Evolutionary conservation across 768 basidiomycete genomes (phyloP), one percentile per base, ranked within the genome.

Genomic region (Suillus subluteus): DNA sequence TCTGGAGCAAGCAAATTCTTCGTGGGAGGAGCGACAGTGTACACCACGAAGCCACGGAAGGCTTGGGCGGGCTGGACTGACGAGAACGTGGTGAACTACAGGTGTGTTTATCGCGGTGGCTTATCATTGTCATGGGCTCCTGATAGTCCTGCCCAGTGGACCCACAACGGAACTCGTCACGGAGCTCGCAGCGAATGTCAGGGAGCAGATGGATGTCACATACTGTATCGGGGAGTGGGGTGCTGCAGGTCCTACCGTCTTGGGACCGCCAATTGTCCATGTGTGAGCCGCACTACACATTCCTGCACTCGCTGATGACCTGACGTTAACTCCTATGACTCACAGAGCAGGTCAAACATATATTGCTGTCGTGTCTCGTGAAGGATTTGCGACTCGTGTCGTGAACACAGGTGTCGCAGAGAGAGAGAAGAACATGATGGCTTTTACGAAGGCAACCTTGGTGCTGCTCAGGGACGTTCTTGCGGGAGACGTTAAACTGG

Each of bases 191-290:
- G 41, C 32, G 35, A 63, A 64, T 35, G 64, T 72, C 35, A 38
- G 65, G 32, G 62, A 68, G 32, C 52, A 65, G 61, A 66, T 73
- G 15, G 65, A 38, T 12, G 63, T 65, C 21, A 70, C 71, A 8
- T 72, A 67, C 64, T 66, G 68, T 13, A 48, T 72, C 16, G 66
- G 71, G 43, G 71, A 72, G 52, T 72, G 68, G 15, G 71, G 72
- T 30, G 67, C 64, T 9, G 65, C 72, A 16, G 71, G 71, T 23
- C 72, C 71, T 26, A 72, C 69, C 12, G 66, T 69, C 18, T 55
- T 37, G 7, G 56, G 62, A 16, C 62, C 32, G 52, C 62, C 50
- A 12, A 46, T 38, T 35, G 41, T 61, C 21, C 66, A 55, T 30
- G 65, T 67, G 71, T 68, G 43, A 32, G 69, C 62, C 38, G n/a